Percentiles rank a stretch among this genome's conserved stretches.
Conservation (phyloP, 352 stramenopile genomes). For the Phytophthora pseudosyringae region DNA sequence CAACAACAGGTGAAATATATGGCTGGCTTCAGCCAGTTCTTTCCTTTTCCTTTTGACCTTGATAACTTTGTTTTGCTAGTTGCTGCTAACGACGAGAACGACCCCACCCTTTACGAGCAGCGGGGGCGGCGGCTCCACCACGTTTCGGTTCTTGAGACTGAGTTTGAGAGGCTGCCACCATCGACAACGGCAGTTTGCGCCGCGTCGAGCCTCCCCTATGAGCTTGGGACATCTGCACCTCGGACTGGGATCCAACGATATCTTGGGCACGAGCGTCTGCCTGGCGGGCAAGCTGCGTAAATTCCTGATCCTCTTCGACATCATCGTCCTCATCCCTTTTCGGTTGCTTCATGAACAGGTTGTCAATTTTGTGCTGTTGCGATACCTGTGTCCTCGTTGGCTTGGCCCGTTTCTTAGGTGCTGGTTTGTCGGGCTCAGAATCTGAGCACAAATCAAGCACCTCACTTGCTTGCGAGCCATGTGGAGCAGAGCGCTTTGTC, state of each 20-base stretch:
- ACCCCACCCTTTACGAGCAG: constrained; percentile 70
- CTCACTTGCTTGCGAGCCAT: constrained; percentile 26
- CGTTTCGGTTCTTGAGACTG: constrained; percentile 38
- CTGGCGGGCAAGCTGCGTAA: constrained; percentile 52
- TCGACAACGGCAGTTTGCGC: constrained; percentile 77
- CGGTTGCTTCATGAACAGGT: constrained; percentile 56
- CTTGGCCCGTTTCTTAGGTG: constrained; percentile 23
- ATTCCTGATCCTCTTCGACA: constrained; percentile 77
- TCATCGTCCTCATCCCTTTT: constrained; percentile 50
- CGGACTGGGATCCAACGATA: constrained; percentile 42
- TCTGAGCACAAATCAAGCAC: constrained; percentile 65
- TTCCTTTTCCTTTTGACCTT: constrained; percentile 14
- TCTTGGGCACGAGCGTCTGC: constrained; percentile 13
- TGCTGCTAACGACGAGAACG: constrained; percentile 56
- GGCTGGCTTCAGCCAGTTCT: constrained; percentile 7
- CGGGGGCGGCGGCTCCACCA: constrained; percentile 21
- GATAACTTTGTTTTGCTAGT: constrained; percentile 14
- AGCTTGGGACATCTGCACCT: constrained; percentile 46
- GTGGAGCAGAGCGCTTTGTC: constrained; percentile 21
- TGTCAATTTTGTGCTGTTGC: constrained; percentile 66
- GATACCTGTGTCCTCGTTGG: constrained; percentile 36
- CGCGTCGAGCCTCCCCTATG: constrained; percentile 37
- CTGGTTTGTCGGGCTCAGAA: constrained; percentile 37
- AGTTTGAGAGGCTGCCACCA: constrained; percentile 64
- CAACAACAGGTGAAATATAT: constrained; percentile 30